Conservation (phyloP, 176 grass and related monocot genomes). For the Areca catechu region DNA sequence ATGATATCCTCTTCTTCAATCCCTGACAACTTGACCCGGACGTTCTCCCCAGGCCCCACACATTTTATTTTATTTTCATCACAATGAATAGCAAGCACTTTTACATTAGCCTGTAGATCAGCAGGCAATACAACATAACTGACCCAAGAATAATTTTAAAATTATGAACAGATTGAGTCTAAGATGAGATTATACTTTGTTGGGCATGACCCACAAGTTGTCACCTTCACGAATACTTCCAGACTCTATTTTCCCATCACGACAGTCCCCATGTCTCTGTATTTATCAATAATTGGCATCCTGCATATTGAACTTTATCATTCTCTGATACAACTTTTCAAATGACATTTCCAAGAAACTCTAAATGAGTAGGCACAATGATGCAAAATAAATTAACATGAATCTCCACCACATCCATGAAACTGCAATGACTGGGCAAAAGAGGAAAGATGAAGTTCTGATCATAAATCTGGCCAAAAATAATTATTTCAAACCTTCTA, state of each 20-base stretch:
- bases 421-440: no score
- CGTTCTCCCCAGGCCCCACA: slow-evolving; percentile 78
- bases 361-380: no score
- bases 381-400: no score
- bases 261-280: slow-evolving; percentile 93
- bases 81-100: slow-evolving; percentile 62
- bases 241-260: slow-evolving; percentile 94
- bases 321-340: no score
- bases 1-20: slow-evolving; percentile 91
- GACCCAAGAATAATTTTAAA: no score
- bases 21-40: slow-evolving; percentile 75
- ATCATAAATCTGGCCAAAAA: no score
- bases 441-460: no score
- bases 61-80: slow-evolving; percentile 66
- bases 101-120: slow-evolving; percentile 54
- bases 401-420: no score
- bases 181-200: slow-evolving; percentile 46
- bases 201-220: slow-evolving; percentile 81
- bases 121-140: neutral
- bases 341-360: no score
- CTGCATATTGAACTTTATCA: slow-evolving; percentile 30
- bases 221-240: slow-evolving; percentile 77
- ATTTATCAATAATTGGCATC: slow-evolving; percentile 97
- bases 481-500: no score
- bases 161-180: no score